Percentiles rank a stretch among this genome's conserved stretches.
Evolutionary conservation across 139 green algal species (phyloP).

Genomic region (Mesostigma viride): DNA sequence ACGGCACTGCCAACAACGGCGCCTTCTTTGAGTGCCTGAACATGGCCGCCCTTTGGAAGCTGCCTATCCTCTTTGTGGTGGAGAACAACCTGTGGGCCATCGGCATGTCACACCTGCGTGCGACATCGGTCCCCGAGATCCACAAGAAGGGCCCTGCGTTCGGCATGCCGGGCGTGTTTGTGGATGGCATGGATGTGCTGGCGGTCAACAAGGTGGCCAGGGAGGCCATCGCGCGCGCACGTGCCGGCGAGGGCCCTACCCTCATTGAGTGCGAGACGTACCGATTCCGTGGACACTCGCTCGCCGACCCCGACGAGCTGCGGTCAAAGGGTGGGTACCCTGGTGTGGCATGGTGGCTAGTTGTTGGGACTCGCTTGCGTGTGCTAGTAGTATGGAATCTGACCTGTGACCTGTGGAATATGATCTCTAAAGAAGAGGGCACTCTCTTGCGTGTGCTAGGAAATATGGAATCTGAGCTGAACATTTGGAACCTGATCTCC

Average conservation of each 20-base stretch:
- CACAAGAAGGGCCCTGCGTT: constrained; percentile 95
- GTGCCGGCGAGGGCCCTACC: constrained; percentile 82
- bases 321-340: constrained; percentile 24
- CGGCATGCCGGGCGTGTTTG: constrained; percentile 89
- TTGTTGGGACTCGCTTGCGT: too few species aligned
- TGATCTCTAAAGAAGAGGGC: too few species aligned
- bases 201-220: constrained; percentile 76
- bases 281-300: constrained; percentile 92
- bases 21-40: constrained; percentile 95
- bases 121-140: constrained; percentile 79
- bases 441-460: too few species aligned
- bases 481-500: too few species aligned
- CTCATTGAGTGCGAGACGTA: constrained; percentile 96
- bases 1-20: constrained; percentile 93
- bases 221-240: constrained; percentile 77
- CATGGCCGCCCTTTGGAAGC: constrained; percentile 71
- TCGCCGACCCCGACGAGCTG: constrained; percentile 96
- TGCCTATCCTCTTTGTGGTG: constrained; percentile 96
- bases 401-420: too few species aligned
- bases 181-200: constrained; percentile 97
- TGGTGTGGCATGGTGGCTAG: constrained; percentile 11
- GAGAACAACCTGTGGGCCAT: constrained; percentile 99
- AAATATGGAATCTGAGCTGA: too few species aligned
- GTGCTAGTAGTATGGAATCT: too few species aligned
- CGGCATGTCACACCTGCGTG: constrained; percentile 82